Base-by-base conservation (phyloP, 2,329 filamentous ascomycete species). In the Fusarium multiceps region DNA sequence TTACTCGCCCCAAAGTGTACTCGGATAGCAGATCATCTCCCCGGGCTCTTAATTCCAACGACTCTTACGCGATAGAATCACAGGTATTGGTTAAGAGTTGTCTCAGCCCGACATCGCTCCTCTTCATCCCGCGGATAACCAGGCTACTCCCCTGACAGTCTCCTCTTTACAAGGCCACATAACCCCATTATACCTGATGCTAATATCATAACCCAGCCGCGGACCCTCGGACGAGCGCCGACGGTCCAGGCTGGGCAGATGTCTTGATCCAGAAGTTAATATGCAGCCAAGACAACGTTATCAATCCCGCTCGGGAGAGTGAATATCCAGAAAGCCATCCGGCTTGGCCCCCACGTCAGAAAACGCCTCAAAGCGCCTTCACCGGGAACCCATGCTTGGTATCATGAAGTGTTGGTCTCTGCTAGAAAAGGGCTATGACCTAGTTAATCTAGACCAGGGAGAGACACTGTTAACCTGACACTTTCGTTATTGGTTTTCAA, bases 61-160 rank as follows among this genome's bases (percentile, higher is more conserved):
- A 7, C 34, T 37, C 20, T 74, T 74, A 74, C 69, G 59, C 71
- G 50, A 74, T 72, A 14, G 59, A 71, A 74, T 74, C 63, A 53
- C 34, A 37, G 10, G 34, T 37, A 37, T 37, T 37, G 34, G 34
- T n/a, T 37, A n/a, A 10, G 2, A n/a, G 0, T 3, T 37, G 18
- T 37, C 59, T 48, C 43, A 60, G 69, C 54, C 55, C 64, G 34
- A 61, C 55, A 50, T 21, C 4, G 45, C 67, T 58, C 60, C 72
- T 66, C 64, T 64, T n/a, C 13, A 13, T 34, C 55, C 32, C 42
- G 64, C 45, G 51, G 42, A 57, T 54, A 59, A 55, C 59, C 57
- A 58, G 30, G 51, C 37, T n/a, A n/a, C 18, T 37, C 4, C 34
- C 34, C 34, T 54, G 47, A 50, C 40, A 45, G 40, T 34, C 49